Conservation (phyloP, 116 monocot genomes). For the Papilionanthe hybrid region DNA sequence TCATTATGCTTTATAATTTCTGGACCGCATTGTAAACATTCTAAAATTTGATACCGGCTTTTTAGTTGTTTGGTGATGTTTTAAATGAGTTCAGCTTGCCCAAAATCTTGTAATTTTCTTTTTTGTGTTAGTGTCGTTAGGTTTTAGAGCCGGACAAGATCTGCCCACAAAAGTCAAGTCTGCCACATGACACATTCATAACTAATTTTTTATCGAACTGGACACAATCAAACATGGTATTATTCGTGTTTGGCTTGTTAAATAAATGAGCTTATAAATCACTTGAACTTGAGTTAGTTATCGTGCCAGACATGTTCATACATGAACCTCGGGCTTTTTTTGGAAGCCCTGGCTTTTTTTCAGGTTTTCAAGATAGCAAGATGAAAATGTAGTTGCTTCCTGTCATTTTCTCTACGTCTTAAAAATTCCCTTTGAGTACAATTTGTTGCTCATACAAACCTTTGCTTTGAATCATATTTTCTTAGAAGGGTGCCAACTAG, state of each 20-base stretch:
- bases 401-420: background rate
- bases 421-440: background rate
- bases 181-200: too few species aligned
- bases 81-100: background rate
- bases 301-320: too few species aligned
- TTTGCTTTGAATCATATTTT: background rate
- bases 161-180: too few species aligned
- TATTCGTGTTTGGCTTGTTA: too few species aligned
- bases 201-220: too few species aligned
- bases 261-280: too few species aligned
- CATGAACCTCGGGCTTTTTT: too few species aligned
- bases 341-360: background rate
- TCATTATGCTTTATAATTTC: background rate
- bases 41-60: background rate
- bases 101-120: background rate
- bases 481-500: background rate
- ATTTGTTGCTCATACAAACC: background rate
- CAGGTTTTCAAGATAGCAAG: background rate
- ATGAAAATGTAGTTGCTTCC: background rate
- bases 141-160: too few species aligned
- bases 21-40: background rate
- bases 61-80: background rate
- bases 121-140: too few species aligned
- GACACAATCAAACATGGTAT: too few species aligned
- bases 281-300: too few species aligned